A percentile compares a stretch with the other conserved stretches of the same genome.
Evolutionary conservation across 2,329 filamentous ascomycete genomes (phyloP).

Genomic region (Penicillium italicum): DNA sequence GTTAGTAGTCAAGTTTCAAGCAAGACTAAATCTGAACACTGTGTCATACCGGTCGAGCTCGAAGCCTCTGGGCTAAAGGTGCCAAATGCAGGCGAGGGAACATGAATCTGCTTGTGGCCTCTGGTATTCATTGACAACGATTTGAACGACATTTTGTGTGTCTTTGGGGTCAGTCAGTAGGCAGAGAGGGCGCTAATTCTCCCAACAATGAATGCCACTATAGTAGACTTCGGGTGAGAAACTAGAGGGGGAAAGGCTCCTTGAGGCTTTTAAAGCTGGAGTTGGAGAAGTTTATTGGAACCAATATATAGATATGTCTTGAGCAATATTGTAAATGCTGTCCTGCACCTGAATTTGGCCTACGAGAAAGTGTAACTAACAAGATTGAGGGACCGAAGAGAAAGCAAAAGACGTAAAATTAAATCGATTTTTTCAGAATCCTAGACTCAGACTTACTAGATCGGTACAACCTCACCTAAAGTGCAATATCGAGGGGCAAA

Average conservation of each 20-base stretch:
- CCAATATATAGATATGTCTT: too few species aligned
- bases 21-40: not conserved
- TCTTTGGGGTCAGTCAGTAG: not conserved
- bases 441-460: too few species aligned
- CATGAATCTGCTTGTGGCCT: not conserved
- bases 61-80: not conserved
- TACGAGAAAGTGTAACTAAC: too few species aligned
- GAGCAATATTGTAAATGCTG: too few species aligned
- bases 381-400: too few species aligned
- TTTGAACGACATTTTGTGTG: not conserved
- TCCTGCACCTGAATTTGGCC: too few species aligned
- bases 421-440: too few species aligned
- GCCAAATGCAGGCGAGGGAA: not conserved
- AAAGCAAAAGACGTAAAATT: too few species aligned
- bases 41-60: not conserved
- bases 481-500: too few species aligned
- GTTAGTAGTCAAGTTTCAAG: not conserved
- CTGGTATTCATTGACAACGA: not conserved
- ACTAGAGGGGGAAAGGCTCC: not conserved
- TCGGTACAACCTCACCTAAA: too few species aligned
- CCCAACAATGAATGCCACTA: too few species aligned
- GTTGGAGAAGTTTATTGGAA: not conserved
- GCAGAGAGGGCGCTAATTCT: too few species aligned
- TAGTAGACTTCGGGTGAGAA: not conserved
- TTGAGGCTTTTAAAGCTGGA: not conserved